Percentiles rank a stretch among this genome's conserved stretches.
Conservation (phyloP, 2,329 filamentous ascomycete genomes). For the Phaeomoniella chlamydospora region DNA sequence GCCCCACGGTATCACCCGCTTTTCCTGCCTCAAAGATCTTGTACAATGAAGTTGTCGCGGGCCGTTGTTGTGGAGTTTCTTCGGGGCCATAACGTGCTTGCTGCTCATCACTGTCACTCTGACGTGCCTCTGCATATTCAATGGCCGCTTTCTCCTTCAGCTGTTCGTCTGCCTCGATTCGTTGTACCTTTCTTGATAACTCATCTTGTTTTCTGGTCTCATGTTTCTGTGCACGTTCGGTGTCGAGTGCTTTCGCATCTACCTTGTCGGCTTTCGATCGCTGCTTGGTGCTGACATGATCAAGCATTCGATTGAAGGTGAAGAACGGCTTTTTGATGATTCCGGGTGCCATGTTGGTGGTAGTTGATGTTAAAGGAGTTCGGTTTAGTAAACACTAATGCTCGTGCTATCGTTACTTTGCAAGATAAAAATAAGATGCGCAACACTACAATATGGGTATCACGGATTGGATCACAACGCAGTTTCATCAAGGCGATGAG, state of each 20-base stretch:
- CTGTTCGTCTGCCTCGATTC: constrained; percentile 10
- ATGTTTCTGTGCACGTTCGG: constrained; percentile 43
- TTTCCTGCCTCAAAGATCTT: background rate
- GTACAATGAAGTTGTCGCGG: background rate
- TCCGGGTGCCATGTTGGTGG: background rate
- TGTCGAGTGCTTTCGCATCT: background rate
- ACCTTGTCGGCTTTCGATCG: background rate
- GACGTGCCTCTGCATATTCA: constrained; percentile 67
- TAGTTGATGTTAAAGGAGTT: too few species aligned
- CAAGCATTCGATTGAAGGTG: background rate
- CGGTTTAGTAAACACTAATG: too few species aligned
- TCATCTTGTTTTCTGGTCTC: constrained; percentile 48
- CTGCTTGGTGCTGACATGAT: background rate
- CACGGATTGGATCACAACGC: too few species aligned
- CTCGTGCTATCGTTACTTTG: too few species aligned
- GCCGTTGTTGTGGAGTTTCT: background rate
- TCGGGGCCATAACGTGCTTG: constrained; percentile 17
- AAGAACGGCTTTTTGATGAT: background rate
- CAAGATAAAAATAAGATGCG: too few species aligned
- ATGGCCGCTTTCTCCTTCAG: constrained; percentile 35
- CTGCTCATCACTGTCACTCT: constrained; percentile 43
- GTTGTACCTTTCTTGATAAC: constrained; percentile 25
- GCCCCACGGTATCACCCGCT: background rate
- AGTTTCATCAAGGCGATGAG: too few species aligned
- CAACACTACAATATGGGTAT: too few species aligned